phyloP scores from a whole-genome alignment of 2,329 filamentous ascomycete genomes.

The Pyricularia pennisetigena region DNA sequence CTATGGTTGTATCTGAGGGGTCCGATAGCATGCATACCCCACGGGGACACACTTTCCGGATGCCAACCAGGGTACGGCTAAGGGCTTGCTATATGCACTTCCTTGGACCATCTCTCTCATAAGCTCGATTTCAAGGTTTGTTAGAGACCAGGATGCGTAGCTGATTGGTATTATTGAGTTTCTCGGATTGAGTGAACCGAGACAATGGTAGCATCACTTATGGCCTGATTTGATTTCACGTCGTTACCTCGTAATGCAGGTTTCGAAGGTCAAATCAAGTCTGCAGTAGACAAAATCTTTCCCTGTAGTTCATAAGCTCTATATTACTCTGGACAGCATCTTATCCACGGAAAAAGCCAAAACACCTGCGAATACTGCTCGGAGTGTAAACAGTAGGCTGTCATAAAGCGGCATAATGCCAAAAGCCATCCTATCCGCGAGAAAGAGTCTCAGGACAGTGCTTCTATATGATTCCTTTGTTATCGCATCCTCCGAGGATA shows the following conservation, averaged over 20 bases:
- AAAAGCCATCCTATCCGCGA: constrained; percentile 30
- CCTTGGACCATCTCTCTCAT: background rate
- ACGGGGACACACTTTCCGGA: background rate
- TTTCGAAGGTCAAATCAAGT: background rate
- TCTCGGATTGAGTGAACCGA: background rate
- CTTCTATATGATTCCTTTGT: constrained; percentile 24
- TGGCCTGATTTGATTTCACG: background rate
- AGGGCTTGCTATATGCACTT: background rate
- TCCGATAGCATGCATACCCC: background rate
- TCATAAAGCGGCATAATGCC: constrained; percentile 24
- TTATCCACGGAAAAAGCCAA: background rate
- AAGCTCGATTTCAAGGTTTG: background rate
- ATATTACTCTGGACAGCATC: background rate
- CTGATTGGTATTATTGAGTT: background rate
- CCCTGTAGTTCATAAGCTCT: background rate
- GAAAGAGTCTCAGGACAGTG: constrained; percentile 29
- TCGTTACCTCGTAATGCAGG: no score
- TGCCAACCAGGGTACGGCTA: background rate
- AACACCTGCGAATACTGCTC: constrained; percentile 7
- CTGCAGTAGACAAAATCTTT: background rate
- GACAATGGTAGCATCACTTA: background rate
- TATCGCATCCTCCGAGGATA: constrained; percentile 19
- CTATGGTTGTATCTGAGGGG: background rate
- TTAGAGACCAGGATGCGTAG: background rate
- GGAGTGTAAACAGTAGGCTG: constrained; percentile 21